phyloP scores from a whole-genome alignment of 192 early-diverging fungal species.

The Mortierella alpina region DNA sequence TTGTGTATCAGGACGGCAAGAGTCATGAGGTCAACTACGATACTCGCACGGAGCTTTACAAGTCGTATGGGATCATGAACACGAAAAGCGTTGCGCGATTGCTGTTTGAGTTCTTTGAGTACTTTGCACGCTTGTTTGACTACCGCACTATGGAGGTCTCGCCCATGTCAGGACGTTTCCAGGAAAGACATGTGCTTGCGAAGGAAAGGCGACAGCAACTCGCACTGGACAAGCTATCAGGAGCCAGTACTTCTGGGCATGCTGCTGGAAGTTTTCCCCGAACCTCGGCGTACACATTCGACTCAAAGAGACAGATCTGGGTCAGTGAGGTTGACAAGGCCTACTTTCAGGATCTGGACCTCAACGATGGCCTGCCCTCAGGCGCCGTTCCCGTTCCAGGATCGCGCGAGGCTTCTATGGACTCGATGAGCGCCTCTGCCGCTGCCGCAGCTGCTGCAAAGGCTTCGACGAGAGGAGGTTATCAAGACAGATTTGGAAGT shows the following conservation, averaged over 20 bases:
- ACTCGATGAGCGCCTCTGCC: not conserved
- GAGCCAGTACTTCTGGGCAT: not conserved
- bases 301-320: slow-evolving; percentile 15
- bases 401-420: no score
- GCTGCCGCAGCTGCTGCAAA: not conserved
- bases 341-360: slow-evolving; percentile 26
- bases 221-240: not conserved
- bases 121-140: slow-evolving; percentile 30
- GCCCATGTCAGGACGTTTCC: slow-evolving; percentile 1
- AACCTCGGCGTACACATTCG: not conserved
- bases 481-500: not conserved
- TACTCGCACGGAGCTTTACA: slow-evolving; percentile 13
- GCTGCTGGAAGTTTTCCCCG: not conserved
- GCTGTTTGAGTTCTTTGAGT: slow-evolving; percentile 46
- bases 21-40: slow-evolving; percentile 31
- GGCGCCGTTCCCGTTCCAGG: slow-evolving; percentile 14
- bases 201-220: slow-evolving; percentile 6
- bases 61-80: slow-evolving; percentile 16
- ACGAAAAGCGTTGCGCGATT: slow-evolving; percentile 25
- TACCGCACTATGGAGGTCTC: slow-evolving; percentile 46
- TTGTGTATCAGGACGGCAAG: slow-evolving; percentile 20
- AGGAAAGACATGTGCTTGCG: slow-evolving; percentile 8
- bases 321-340: slow-evolving; percentile 11
- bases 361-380: slow-evolving; percentile 8
- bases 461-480: not conserved